phyloP scores from a whole-genome alignment of 2,329 filamentous ascomycete genomes.

The Cryphonectria japonica region DNA sequence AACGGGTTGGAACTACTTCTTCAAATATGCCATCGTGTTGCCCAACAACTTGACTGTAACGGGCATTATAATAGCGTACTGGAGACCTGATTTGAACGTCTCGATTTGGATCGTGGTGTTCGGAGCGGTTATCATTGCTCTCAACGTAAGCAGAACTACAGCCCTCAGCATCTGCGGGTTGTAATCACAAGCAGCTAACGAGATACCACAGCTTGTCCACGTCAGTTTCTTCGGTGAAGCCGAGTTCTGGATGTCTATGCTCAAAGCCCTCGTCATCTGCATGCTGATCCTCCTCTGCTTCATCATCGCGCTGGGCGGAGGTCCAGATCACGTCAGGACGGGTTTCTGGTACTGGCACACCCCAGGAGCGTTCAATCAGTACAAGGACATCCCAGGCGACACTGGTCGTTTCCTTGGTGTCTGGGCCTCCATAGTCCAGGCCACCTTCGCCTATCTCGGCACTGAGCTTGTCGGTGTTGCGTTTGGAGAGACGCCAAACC shows the following conservation, averaged over 20 bases:
- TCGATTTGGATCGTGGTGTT: slow-evolving; percentile 45
- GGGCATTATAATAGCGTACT: slow-evolving; percentile 44
- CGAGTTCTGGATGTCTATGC: slow-evolving; percentile 51
- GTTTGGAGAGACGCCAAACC: slow-evolving; percentile 70
- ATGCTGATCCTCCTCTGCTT: slow-evolving; percentile 45
- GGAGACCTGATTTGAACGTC: slow-evolving; percentile 43
- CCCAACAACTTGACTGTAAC: slow-evolving; percentile 46
- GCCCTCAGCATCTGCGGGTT: too few species aligned
- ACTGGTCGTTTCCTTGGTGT: slow-evolving; percentile 44
- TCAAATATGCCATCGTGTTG: slow-evolving; percentile 46
- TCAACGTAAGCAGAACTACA: slow-evolving; percentile 37
- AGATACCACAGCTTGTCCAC: slow-evolving; percentile 37
- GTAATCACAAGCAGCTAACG: background rate
- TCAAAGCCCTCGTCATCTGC: slow-evolving; percentile 50
- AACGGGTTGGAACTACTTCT: slow-evolving; percentile 53
- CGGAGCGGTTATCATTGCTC: slow-evolving; percentile 38
- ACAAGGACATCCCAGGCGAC: slow-evolving; percentile 34
- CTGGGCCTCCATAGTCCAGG: slow-evolving; percentile 44
- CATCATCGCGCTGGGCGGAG: slow-evolving; percentile 45
- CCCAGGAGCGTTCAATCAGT: slow-evolving; percentile 47
- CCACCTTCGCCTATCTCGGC: slow-evolving; percentile 45
- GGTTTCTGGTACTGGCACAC: slow-evolving; percentile 50
- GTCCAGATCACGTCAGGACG: slow-evolving; percentile 41
- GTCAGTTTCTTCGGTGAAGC: slow-evolving; percentile 50
- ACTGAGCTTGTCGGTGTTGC: slow-evolving; percentile 72